Base-by-base conservation (phyloP, 2,329 filamentous ascomycete genomes). In the Cadophora sp. region DNA sequence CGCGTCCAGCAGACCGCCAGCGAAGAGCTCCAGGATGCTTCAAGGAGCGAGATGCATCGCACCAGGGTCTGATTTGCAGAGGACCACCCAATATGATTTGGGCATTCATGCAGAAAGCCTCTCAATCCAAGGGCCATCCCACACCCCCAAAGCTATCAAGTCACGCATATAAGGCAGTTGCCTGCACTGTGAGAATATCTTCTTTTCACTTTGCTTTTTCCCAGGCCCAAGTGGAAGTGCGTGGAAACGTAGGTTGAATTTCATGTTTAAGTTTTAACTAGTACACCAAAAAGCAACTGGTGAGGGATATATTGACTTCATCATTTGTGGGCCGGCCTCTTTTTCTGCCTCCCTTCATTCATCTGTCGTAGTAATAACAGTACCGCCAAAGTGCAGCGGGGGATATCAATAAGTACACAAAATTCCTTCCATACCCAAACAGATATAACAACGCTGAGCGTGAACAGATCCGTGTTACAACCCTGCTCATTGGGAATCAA, bases 21-120 rank as follows among this genome's bases (percentile, higher is more conserved):
- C 59, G 53, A 68, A 59, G 43, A 55, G 51, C 33, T 56, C 33
- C 47, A 39, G 20, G 24, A 30, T 41, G 36, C 47, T 64, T 58
- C 39, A 68, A 59, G 50, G 30, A 65, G 62, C 41, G 60, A 64
- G 51, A 11, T 65, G 65, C 67, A 69, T 65, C 20, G 30, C 50
- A 36, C 62, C 62, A 65, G 53, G 18, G 33, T 62, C 11, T 66
- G 68, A 69, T 67, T 67, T 60, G 68, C 30, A 62, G 48, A 50
- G 27, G 20, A n/a, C 16, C 47, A 20, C 33, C 58, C n/a, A 51
- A 33, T 41, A 60, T 51, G 18, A n/a, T 53, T 69, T 59, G 62
- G 65, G 68, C 55, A 69, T 14, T 18, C 50, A 63, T 66, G 65
- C 68, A 66, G 61, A 43, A 62, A 63, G n/a, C n/a, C 24, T 20